Conservation (phyloP, 2,329 filamentous ascomycete species). For the Leptoxyphium fumago region DNA sequence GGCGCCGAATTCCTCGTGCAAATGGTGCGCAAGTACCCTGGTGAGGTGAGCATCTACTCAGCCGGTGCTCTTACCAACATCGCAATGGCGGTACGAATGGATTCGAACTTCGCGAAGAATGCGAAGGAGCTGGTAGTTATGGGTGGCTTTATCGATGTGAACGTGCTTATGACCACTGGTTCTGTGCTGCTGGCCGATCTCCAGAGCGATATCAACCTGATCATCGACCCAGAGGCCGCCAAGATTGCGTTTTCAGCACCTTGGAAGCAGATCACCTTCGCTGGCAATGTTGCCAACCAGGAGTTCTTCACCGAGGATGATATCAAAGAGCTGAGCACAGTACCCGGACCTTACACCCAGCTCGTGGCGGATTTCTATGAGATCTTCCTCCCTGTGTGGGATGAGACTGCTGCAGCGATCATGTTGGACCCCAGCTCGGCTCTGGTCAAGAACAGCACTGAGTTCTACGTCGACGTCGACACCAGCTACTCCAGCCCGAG, state of each 20-base stretch:
- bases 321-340: conserved; percentile 23
- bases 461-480: conserved; percentile 30
- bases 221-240: conserved; percentile 36
- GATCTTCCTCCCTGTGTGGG: conserved; percentile 30
- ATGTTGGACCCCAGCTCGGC: conserved; percentile 23
- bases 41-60: conserved; percentile 34
- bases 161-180: conserved; percentile 16
- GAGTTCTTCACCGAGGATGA: conserved; percentile 27
- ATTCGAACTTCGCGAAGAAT: conserved; percentile 31
- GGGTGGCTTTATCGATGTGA: conserved; percentile 35
- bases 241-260: conserved; percentile 35
- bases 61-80: conserved; percentile 36
- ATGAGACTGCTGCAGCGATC: conserved; percentile 31
- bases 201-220: conserved; percentile 33
- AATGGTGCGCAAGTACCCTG: conserved; percentile 33
- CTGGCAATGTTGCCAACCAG: conserved; percentile 34
- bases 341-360: conserved; percentile 25
- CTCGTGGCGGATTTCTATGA: conserved; percentile 26
- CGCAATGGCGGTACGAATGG: conserved; percentile 32
- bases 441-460: conserved; percentile 24
- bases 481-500: conserved; percentile 25
- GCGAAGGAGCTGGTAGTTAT: conserved; percentile 35
- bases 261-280: conserved; percentile 32
- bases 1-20: conserved; percentile 34
- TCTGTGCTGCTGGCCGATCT: conserved; percentile 12